Conservation (phyloP, 345 rosid genomes). For the Nasturtium officinale region DNA sequence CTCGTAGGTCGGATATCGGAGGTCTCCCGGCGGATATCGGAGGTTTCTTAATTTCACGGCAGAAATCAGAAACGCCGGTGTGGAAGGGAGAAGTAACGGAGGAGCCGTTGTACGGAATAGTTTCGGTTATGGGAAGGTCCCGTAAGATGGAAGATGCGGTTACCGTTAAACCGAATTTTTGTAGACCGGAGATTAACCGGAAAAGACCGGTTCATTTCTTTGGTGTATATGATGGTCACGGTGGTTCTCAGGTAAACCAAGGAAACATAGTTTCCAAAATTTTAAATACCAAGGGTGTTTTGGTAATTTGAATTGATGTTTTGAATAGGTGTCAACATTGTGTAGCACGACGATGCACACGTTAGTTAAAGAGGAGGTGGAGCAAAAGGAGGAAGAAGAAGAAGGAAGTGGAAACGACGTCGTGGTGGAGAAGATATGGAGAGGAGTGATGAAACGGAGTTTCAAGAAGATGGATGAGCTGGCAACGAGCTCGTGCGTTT, state of each 20-base stretch:
- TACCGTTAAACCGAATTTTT: constrained; percentile 47
- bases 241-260: constrained; percentile 57
- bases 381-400: background rate
- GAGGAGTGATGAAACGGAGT: constrained; percentile 37
- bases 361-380: constrained; percentile 43
- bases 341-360: constrained; percentile 45
- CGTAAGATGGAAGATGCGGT: constrained; percentile 71
- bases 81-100: constrained; percentile 7
- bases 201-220: constrained; percentile 67
- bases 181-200: constrained; percentile 52
- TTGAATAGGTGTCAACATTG: constrained; percentile 45
- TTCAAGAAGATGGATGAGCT: constrained; percentile 42
- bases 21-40: constrained; percentile 20
- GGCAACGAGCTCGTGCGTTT: constrained; percentile 33
- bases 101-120: constrained; percentile 53
- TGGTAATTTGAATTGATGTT: background rate
- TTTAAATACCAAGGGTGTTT: background rate
- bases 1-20: constrained; percentile 26
- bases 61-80: background rate
- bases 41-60: background rate
- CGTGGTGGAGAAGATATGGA: constrained; percentile 34
- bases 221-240: constrained; percentile 86
- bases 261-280: background rate
- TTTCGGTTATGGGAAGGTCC: constrained; percentile 61
- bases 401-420: background rate